Percentiles rank a stretch among this genome's conserved stretches.
These are phyloP conservation scores for Dipodascopsis uninucleata DNA, from an alignment of 805 yeast genomes.

Conservation along the genomic window DNA sequence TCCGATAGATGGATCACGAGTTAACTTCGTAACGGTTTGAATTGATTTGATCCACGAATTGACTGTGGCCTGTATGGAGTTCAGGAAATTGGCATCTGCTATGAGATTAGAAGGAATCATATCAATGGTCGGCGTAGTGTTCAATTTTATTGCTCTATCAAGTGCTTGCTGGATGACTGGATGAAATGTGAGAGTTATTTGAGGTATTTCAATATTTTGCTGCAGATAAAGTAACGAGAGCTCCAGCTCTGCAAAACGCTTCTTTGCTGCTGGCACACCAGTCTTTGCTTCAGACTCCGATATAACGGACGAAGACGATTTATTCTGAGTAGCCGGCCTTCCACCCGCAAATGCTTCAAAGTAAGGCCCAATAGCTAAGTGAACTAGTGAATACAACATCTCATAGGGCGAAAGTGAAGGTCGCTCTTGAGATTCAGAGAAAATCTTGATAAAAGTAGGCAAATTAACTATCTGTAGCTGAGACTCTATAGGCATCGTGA, in stretches of 20 bases:
- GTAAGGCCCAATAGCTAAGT: conserved; percentile 63
- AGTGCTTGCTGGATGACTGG: conserved; percentile 46
- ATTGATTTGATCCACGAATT: conserved; percentile 71
- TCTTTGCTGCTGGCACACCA: conserved; percentile 47
- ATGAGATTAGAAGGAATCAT: conserved; percentile 40
- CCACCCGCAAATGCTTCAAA: conserved; percentile 51
- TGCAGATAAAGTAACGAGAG: conserved; percentile 64
- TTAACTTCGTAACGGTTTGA: conserved; percentile 51
- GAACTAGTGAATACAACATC: conserved; percentile 54
- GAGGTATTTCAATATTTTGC: conserved; percentile 65
- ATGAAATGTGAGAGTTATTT: conserved; percentile 52
- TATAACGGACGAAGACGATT: too few relatives aligned
- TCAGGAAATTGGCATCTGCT: conserved; percentile 55
- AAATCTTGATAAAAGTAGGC: conserved; percentile 30
- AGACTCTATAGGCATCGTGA: conserved; percentile 18
- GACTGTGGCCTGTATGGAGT: conserved; percentile 63
- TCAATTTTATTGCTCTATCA: conserved; percentile 28
- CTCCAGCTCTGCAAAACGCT: conserved; percentile 65
- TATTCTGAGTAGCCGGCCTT: conserved; percentile 6
- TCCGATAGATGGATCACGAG: conserved; percentile 54
- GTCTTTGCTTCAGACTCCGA: conserved; percentile 11
- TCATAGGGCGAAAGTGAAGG: conserved; percentile 41
- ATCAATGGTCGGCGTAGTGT: conserved; percentile 30
- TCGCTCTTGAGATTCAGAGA: background rate
- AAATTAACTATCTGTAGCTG: conserved; percentile 41